A percentile compares a stretch with the other conserved stretches of the same genome.
phyloP scores from a whole-genome alignment of 345 rosid species.

The Fremontodendron californicum region DNA sequence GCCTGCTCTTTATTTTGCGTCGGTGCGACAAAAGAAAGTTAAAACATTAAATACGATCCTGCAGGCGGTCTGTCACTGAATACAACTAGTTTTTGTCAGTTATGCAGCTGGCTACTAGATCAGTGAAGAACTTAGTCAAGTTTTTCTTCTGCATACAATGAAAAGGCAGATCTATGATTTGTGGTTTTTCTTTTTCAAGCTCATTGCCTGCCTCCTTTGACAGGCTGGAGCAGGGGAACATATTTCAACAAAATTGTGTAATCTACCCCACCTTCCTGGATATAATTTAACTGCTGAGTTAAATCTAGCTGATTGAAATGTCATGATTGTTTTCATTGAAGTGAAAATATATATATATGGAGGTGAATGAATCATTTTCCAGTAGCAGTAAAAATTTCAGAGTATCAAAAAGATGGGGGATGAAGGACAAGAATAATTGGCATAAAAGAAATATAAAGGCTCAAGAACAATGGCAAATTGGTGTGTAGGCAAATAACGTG shows the following conservation, averaged over 20 bases:
- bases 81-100: not conserved
- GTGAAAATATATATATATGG: too few species aligned
- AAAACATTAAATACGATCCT: constrained; percentile 11
- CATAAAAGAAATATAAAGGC: not conserved
- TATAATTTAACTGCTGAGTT: not conserved
- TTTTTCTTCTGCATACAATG: not conserved
- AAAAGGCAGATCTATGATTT: constrained; percentile 18
- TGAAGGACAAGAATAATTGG: constrained; percentile 4
- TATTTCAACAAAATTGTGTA: constrained; percentile 9
- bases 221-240: constrained; percentile 25
- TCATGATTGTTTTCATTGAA: not conserved
- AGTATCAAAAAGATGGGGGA: not conserved
- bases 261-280: constrained; percentile 16
- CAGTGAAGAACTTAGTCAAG: not conserved
- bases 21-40: constrained; percentile 29
- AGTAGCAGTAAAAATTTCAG: not conserved
- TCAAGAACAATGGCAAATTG: not conserved
- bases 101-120: not conserved
- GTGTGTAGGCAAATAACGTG: not conserved
- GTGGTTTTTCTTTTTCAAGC: not conserved
- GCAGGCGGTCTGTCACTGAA: not conserved
- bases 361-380: not conserved
- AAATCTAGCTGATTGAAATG: not conserved
- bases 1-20: constrained; percentile 19
- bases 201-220: constrained; percentile 1